A percentile compares a stretch with the other conserved stretches of the same genome.
Conservation (phyloP, 2,329 filamentous ascomycete genomes). For the Colletotrichum higginsianum region DNA sequence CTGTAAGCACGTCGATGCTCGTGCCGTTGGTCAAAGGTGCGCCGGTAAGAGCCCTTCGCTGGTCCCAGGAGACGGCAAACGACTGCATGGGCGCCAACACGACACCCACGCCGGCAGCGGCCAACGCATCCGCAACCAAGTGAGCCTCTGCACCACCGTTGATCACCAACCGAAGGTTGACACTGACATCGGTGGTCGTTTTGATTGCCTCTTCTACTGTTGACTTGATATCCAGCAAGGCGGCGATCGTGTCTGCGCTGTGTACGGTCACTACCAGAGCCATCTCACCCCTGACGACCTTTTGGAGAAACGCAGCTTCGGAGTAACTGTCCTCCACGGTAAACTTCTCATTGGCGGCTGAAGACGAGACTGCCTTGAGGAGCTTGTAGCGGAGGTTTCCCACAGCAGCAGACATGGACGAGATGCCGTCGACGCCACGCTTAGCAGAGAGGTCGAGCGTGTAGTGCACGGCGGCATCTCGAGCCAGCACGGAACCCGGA, state of each 20-base stretch:
- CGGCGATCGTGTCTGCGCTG: constrained; percentile 74
- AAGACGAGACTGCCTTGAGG: constrained; percentile 62
- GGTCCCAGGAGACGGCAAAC: constrained; percentile 70
- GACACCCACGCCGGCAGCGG: constrained; percentile 69
- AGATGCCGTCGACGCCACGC: constrained; percentile 52
- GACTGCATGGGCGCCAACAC: constrained; percentile 73
- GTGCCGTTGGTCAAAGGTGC: constrained; percentile 78
- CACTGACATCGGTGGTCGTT: constrained; percentile 1
- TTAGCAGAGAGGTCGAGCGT: constrained; percentile 66
- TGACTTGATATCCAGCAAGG: constrained; percentile 70
- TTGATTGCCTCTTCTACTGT: constrained; percentile 63
- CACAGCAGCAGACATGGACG: constrained; percentile 69
- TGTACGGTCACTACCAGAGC: constrained; percentile 72
- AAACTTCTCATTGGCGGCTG: constrained; percentile 51
- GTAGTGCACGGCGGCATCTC: constrained; percentile 72
- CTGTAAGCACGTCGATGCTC: constrained; percentile 68
- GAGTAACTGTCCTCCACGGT: constrained; percentile 60
- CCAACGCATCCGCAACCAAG: constrained; percentile 71
- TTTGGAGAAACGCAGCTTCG: constrained; percentile 65
- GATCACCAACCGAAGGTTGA: constrained; percentile 65
- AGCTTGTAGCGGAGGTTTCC: constrained; percentile 68
- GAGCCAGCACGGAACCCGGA: constrained; percentile 65
- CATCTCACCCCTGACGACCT: constrained; percentile 67
- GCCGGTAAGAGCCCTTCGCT: constrained; percentile 73
- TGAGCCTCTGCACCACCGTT: constrained; percentile 75